phyloP scores from a whole-genome alignment of 169 alveolate species.

The Cryptosporidium muris region DNA sequence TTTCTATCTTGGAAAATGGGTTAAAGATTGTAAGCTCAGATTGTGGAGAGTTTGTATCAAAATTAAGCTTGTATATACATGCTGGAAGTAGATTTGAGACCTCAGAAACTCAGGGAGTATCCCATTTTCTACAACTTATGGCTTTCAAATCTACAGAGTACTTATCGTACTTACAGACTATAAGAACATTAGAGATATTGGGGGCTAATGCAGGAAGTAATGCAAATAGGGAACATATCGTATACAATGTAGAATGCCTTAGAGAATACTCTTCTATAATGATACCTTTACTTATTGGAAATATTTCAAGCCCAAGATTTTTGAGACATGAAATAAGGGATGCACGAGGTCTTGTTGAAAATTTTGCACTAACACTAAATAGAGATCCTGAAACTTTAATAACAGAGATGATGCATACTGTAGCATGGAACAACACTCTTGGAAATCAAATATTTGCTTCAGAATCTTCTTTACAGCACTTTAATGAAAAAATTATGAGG shows the following conservation, averaged over 20 bases:
- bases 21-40: conserved; percentile 28
- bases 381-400: background rate
- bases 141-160: background rate
- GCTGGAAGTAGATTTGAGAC: conserved; percentile 52
- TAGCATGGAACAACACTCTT: conserved; percentile 53
- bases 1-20: conserved; percentile 46
- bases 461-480: background rate
- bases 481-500: background rate
- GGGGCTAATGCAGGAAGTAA: too few relatives aligned
- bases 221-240: too few relatives aligned
- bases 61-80: conserved; percentile 13
- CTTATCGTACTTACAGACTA: too few relatives aligned
- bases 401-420: conserved; percentile 24
- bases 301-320: too few relatives aligned
- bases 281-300: too few relatives aligned
- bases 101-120: conserved; percentile 23
- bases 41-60: background rate
- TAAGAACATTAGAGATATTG: too few relatives aligned
- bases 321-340: too few relatives aligned
- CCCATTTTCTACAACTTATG: conserved; percentile 21
- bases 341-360: too few relatives aligned
- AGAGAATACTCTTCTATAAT: too few relatives aligned
- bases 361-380: too few relatives aligned
- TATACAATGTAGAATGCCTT: too few relatives aligned
- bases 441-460: conserved; percentile 2